These are phyloP conservation scores for Chenopodium berlandieri DNA, from an alignment of 148 eudicot species.

Conservation along the genomic window DNA sequence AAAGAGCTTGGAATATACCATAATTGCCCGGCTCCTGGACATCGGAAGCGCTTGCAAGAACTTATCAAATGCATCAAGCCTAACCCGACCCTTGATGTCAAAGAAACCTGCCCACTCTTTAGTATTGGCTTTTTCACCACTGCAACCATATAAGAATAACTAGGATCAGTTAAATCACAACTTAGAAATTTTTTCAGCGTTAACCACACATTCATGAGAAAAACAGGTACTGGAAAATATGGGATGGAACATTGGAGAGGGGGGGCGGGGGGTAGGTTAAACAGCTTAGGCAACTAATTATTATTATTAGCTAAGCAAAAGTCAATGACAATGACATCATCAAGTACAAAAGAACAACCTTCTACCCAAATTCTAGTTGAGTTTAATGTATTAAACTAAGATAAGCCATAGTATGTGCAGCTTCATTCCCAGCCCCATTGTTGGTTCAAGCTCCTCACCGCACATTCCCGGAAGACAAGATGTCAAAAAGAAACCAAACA, in stretches of 20 bases:
- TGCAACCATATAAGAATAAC: slow-evolving; percentile 30
- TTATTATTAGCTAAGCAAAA: too few relatives aligned
- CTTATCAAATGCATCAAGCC: slow-evolving; percentile 83
- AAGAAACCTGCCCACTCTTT: slow-evolving; percentile 75
- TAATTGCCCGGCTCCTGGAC: slow-evolving; percentile 94
- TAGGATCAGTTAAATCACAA: slow-evolving; percentile 12
- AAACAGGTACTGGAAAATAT: too few relatives aligned
- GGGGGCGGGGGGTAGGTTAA: too few relatives aligned
- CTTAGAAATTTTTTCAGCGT: not conserved
- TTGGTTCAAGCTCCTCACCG: not conserved
- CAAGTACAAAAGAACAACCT: too few relatives aligned
- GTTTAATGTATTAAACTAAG: too few relatives aligned
- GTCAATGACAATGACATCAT: too few relatives aligned
- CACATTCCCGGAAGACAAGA: not conserved
- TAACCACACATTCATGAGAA: slow-evolving; percentile 2
- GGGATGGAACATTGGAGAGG: too few relatives aligned
- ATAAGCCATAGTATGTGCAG: too few relatives aligned
- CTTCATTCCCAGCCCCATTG: too few relatives aligned
- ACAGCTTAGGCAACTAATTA: too few relatives aligned
- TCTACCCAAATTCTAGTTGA: too few relatives aligned
- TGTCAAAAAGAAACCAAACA: not conserved
- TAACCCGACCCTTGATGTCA: slow-evolving; percentile 92
- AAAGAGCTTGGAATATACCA: slow-evolving; percentile 50
- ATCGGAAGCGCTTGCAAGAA: slow-evolving; percentile 86
- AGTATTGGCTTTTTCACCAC: slow-evolving; percentile 77